Evolutionary conservation across 73 alveolate genomes (phyloP), one percentile per base, ranked within the genome.

Genomic region (Paramecium biaurelia): DNA sequence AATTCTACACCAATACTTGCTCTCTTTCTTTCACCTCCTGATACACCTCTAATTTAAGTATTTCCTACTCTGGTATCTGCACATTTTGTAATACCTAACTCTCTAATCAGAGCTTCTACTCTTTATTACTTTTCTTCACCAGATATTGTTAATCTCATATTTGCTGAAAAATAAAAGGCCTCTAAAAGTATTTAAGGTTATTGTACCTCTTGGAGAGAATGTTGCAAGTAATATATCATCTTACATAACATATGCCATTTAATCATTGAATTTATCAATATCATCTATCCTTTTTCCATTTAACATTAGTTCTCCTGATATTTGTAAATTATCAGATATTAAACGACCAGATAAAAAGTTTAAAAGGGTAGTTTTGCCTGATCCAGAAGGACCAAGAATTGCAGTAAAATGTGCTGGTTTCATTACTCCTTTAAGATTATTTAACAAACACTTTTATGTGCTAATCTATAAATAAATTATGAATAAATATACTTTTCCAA

Each of bases 21-120:
- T 85, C 99, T 53, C 87, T 95, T 96, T 85, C 97, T 95, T 76
- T 96, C 99, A 24, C 99, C 99, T 15, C 99, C 99, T 3, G 98
- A 95, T 18, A 96, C 93, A 21, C 99, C 99, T 89, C 96, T 93
- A 41, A 92, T 67, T 56, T 76, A 56, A 41, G 96, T 86, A 87
- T 93, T 95, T 24, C 99, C 99, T 41, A 95, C 93, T 82, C 85
- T 89, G 14, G 98, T 96, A 76, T 95, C 96, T 85, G 86, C 85
- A 56, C 99, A 96, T 59, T 95, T 94, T 56, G 89, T 92, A 53
- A 96, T 87, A 38, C 97, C 96, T 57, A 96, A 92, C 53, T 86
- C 86, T 58, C 90, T 57, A 47, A 96, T 96, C 92, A 96, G 86
- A 41, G 95, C 72, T 67, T 93, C 92, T 18, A 96, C 99, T 34